Percentiles rank a stretch among this genome's conserved stretches.
phyloP scores from a whole-genome alignment of 2,329 filamentous ascomycete species.

The Cercospora sp. region DNA sequence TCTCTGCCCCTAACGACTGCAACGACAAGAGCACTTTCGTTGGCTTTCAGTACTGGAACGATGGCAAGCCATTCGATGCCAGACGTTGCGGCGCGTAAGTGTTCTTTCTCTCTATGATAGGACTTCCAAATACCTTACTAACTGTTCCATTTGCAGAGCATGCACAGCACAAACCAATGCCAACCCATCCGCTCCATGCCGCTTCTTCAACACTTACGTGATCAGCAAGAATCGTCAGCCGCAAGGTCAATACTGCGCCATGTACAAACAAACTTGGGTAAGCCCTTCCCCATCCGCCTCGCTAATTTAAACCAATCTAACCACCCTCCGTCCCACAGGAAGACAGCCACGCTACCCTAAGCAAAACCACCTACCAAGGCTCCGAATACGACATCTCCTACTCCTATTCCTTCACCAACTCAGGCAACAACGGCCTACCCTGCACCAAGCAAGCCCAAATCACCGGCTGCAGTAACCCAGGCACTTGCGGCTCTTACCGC shows the following conservation, averaged over 20 bases:
- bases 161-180: constrained; percentile 7
- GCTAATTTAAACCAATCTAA: neutral
- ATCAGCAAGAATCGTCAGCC: constrained; percentile 26
- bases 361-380: constrained; percentile 7
- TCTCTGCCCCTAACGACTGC: constrained; percentile 33
- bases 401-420: constrained; percentile 14
- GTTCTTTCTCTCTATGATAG: neutral
- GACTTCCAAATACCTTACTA: neutral
- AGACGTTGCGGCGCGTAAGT: constrained; percentile 33
- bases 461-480: constrained; percentile 4
- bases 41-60: constrained; percentile 33
- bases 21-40: constrained; percentile 34
- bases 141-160: constrained; percentile 31
- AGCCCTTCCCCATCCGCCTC: neutral
- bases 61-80: constrained; percentile 36
- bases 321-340: neutral
- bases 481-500: constrained; percentile 1
- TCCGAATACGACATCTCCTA: constrained; percentile 10
- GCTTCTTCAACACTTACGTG: constrained; percentile 29
- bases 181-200: constrained; percentile 13
- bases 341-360: constrained; percentile 7
- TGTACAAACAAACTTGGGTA: constrained; percentile 28
- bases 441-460: constrained; percentile 6
- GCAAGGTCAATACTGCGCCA: constrained; percentile 20
- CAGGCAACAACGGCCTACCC: constrained; percentile 7